Conservation (phyloP, 2,329 filamentous ascomycete genomes). For the Davidsoniella virescens region DNA sequence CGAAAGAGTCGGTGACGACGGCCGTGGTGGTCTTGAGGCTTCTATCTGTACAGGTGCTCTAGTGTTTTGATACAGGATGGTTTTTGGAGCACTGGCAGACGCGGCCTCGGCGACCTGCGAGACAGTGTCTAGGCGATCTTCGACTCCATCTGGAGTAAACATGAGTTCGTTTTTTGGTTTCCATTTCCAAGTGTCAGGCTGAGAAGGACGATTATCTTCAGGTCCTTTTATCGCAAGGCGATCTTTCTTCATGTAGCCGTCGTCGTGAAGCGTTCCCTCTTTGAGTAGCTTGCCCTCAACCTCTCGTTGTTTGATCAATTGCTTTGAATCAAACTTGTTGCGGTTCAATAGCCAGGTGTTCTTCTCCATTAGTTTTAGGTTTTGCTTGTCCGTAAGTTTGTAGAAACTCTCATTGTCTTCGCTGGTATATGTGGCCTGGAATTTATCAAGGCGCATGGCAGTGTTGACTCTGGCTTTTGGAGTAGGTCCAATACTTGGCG, state of each 20-base stretch:
- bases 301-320: conserved; percentile 52
- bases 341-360: conserved; percentile 78
- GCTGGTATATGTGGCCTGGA: conserved; percentile 87
- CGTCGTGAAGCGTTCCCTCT: conserved; percentile 32
- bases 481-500: neutral
- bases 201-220: conserved; percentile 52
- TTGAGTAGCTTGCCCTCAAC: conserved; percentile 37
- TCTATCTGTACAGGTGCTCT: conserved; percentile 26
- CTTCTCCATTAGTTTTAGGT: conserved; percentile 66
- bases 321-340: conserved; percentile 74
- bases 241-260: conserved; percentile 37
- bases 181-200: conserved; percentile 59
- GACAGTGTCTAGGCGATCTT: conserved; percentile 43
- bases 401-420: conserved; percentile 98
- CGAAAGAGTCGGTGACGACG: conserved; percentile 68
- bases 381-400: conserved; percentile 77
- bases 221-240: conserved; percentile 48
- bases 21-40: conserved; percentile 27
- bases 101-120: conserved; percentile 51
- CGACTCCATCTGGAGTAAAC: conserved; percentile 57
- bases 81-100: conserved; percentile 60
- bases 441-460: conserved; percentile 43
- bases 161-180: conserved; percentile 70
- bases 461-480: conserved; percentile 8
- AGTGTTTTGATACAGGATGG: conserved; percentile 71